A percentile compares a stretch with the other conserved stretches of the same genome.
phyloP scores from a whole-genome alignment of 768 basidiomycete genomes.

The Botryobasidium botryosum region DNA sequence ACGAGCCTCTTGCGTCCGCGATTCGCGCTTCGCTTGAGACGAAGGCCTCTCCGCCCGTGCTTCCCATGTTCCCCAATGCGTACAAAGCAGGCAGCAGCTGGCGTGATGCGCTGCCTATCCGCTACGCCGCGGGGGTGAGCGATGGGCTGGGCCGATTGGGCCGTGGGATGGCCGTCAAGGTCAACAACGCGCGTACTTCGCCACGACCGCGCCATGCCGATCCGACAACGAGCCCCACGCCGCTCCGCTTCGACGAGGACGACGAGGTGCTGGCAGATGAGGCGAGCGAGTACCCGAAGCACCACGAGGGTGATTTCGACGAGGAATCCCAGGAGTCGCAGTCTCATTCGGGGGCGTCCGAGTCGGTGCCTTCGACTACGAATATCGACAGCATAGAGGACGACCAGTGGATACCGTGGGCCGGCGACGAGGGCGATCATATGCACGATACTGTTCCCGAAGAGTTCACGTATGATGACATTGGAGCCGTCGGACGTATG shows the following conservation, averaged over 20 bases:
- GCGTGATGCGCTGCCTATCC: too few species aligned
- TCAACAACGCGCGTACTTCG: conserved; percentile 20
- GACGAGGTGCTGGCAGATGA: conserved; percentile 1
- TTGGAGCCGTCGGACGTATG: conserved; percentile 2
- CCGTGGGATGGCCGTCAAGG: conserved; percentile 34
- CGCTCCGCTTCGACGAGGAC: conserved; percentile 4
- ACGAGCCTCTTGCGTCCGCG: conserved; percentile 63
- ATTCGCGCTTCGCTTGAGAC: conserved; percentile 44
- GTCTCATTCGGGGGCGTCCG: too few species aligned
- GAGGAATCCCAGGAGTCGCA: too few species aligned
- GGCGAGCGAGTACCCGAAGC: background rate
- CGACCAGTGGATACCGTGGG: conserved; percentile 3
- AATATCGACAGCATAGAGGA: background rate
- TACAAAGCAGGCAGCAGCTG: conserved; percentile 24
- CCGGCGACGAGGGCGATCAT: conserved; percentile 5
- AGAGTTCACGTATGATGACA: conserved; percentile 6
- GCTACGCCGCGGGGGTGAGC: conserved; percentile 37
- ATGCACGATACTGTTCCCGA: background rate
- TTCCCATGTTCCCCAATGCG: conserved; percentile 73
- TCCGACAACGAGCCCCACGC: too few species aligned
- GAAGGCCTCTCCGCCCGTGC: conserved; percentile 25
- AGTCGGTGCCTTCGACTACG: background rate
- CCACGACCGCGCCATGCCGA: too few species aligned
- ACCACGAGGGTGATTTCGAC: too few species aligned
- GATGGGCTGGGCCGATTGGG: conserved; percentile 44